Evolutionary conservation across 1,139 yeast genomes (phyloP).

Genomic region (Chernovozyma sophiae-reginae): DNA sequence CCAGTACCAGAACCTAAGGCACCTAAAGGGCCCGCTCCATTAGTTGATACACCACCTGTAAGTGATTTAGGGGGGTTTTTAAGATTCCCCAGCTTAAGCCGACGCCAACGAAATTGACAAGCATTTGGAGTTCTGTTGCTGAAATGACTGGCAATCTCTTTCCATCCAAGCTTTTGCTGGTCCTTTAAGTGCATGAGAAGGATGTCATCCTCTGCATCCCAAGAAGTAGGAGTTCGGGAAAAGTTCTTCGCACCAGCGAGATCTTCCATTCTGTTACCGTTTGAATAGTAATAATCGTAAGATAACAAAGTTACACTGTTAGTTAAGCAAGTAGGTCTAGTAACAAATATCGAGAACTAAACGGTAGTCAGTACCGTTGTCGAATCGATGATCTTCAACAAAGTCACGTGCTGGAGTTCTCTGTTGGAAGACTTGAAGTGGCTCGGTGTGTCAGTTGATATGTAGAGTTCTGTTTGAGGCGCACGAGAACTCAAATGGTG

Average conservation of each 20-base stretch:
- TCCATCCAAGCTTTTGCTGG: slow-evolving; percentile 71
- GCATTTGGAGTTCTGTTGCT: slow-evolving; percentile 72
- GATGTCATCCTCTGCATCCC: slow-evolving; percentile 74
- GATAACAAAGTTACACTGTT: too few relatives aligned
- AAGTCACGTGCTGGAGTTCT: slow-evolving; percentile 5
- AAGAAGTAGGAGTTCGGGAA: slow-evolving; percentile 59
- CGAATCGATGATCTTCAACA: slow-evolving; percentile 7
- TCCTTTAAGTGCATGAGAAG: slow-evolving; percentile 67
- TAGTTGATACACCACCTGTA: background rate
- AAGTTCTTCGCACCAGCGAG: slow-evolving; percentile 13
- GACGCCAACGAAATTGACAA: slow-evolving; percentile 76
- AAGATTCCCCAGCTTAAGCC: slow-evolving; percentile 61
- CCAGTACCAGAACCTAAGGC: slow-evolving; percentile 1
- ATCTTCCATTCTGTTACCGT: slow-evolving; percentile 2
- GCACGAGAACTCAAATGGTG: too few relatives aligned
- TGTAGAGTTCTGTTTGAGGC: too few relatives aligned
- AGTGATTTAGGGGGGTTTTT: slow-evolving; percentile 50
- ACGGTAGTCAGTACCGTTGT: background rate
- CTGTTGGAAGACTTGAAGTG: too few relatives aligned
- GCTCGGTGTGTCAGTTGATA: too few relatives aligned
- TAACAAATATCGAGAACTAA: background rate
- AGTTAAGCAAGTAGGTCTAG: too few relatives aligned
- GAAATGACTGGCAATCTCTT: slow-evolving; percentile 67
- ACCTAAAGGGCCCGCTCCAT: background rate
- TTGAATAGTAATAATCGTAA: too few relatives aligned